Percentiles rank a stretch among this genome's conserved stretches.
phyloP scores from a whole-genome alignment of 495 filamentous ascomycete genomes.

The Bryoglossum gracile region DNA sequence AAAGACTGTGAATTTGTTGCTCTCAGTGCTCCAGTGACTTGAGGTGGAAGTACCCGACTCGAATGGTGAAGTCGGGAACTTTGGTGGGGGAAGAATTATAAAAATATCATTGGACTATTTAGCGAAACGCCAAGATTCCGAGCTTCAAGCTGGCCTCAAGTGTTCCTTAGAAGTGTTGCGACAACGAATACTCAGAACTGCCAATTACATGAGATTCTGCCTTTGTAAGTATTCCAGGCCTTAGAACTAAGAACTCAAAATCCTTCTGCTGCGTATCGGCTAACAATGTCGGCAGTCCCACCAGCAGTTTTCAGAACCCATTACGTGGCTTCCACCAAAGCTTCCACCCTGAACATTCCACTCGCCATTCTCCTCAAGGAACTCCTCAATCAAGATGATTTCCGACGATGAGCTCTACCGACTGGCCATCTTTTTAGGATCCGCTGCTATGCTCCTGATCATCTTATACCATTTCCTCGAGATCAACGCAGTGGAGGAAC shows the following conservation, averaged over 20 bases:
- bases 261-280: neutral
- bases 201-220: slow-evolving; percentile 7
- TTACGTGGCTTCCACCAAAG: slow-evolving; percentile 12
- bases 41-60: slow-evolving; percentile 2
- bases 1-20: slow-evolving; percentile 22
- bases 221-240: neutral
- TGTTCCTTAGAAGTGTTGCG: neutral
- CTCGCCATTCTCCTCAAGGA: neutral
- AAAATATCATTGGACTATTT: slow-evolving; percentile 11
- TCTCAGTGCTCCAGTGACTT: slow-evolving; percentile 14
- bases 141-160: slow-evolving; percentile 23
- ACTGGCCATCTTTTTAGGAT: slow-evolving; percentile 90
- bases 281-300: neutral
- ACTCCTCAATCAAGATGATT: slow-evolving; percentile 54
- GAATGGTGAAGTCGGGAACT: slow-evolving; percentile 15
- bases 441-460: slow-evolving; percentile 84
- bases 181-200: slow-evolving; percentile 9
- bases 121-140: slow-evolving; percentile 15
- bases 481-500: slow-evolving; percentile 69
- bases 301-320: neutral
- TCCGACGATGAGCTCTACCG: slow-evolving; percentile 76
- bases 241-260: neutral
- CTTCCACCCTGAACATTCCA: too few relatives aligned
- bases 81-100: slow-evolving; percentile 19
- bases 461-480: slow-evolving; percentile 96